Conservation (phyloP, 768 basidiomycete species). For the Megacollybia marginata region DNA sequence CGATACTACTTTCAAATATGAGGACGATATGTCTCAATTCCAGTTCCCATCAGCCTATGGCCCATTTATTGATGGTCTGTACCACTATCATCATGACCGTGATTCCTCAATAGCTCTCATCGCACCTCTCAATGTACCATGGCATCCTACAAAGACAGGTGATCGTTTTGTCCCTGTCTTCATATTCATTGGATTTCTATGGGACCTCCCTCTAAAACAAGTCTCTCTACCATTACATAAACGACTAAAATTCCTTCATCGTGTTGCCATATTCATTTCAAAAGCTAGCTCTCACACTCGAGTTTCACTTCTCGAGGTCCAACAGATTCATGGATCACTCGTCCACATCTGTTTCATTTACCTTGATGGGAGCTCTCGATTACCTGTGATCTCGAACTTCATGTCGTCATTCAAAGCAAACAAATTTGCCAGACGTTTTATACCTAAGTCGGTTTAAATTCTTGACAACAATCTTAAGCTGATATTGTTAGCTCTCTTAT, state of each 20-base stretch:
- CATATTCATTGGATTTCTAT: conserved; percentile 12
- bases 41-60: background rate
- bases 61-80: background rate
- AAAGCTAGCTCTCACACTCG: background rate
- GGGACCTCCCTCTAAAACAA: conserved; percentile 4
- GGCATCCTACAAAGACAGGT: conserved; percentile 9
- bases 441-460: background rate
- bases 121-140: conserved; percentile 5
- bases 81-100: background rate
- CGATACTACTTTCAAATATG: conserved; percentile 10
- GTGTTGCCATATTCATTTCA: no score
- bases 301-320: background rate
- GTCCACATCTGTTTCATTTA: conserved; percentile 10
- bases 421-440: background rate
- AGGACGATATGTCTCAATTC: conserved; percentile 6
- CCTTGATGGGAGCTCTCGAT: background rate
- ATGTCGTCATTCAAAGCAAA: background rate
- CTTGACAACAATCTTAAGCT: no score
- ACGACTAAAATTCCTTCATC: background rate
- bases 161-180: conserved; percentile 1
- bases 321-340: conserved; percentile 9
- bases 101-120: background rate
- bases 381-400: background rate
- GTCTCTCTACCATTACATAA: conserved; percentile 13
- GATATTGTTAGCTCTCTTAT: no score